Conservation (phyloP, 2,329 filamentous ascomycete genomes). For the Stachybotrys chartarum region DNA sequence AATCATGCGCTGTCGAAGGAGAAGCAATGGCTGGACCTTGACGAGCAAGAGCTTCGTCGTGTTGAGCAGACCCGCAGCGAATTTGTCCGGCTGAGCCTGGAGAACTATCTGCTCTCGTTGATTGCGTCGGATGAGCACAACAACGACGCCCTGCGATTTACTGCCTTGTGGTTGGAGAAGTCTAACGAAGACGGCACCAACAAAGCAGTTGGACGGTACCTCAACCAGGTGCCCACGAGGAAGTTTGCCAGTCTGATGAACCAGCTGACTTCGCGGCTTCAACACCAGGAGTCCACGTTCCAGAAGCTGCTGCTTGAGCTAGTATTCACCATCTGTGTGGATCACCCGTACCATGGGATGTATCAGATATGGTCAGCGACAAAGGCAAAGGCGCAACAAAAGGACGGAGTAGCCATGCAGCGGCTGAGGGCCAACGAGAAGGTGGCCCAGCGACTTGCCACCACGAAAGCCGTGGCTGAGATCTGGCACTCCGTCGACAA, state of each 20-base stretch:
- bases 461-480: slow-evolving; percentile 38
- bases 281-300: slow-evolving; percentile 64
- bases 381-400: slow-evolving; percentile 59
- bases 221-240: slow-evolving; percentile 71
- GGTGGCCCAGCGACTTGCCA: slow-evolving; percentile 56
- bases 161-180: slow-evolving; percentile 87
- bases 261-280: slow-evolving; percentile 86
- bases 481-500: slow-evolving; percentile 69
- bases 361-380: slow-evolving; percentile 89
- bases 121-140: slow-evolving; percentile 81
- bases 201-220: slow-evolving; percentile 61
- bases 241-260: slow-evolving; percentile 95
- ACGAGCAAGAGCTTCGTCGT: slow-evolving; percentile 77
- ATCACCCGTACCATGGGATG: slow-evolving; percentile 96
- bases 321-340: slow-evolving; percentile 75
- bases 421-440: slow-evolving; percentile 66
- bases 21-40: slow-evolving; percentile 84
- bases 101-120: slow-evolving; percentile 86
- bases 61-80: slow-evolving; percentile 69
- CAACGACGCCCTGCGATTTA: slow-evolving; percentile 85
- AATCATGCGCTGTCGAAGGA: slow-evolving; percentile 61
- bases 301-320: slow-evolving; percentile 68
- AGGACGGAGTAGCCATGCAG: slow-evolving; percentile 68
- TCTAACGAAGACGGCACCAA: slow-evolving; percentile 73
- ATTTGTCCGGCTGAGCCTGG: slow-evolving; percentile 80